phyloP scores from a whole-genome alignment of 805 yeast species.

The Cyberlindnera maritima region DNA sequence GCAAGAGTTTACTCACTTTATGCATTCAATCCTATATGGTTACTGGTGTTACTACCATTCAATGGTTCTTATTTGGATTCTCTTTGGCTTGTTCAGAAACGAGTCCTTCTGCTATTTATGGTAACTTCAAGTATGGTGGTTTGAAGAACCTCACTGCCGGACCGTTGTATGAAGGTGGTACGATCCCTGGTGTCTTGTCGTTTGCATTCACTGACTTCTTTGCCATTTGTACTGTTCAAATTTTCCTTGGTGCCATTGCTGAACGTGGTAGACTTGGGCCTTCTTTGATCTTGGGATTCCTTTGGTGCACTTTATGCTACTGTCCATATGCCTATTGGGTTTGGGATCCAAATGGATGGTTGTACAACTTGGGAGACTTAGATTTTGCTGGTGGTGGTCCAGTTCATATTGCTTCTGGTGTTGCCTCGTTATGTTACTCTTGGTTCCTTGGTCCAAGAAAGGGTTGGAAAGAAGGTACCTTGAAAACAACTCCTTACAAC shows the following conservation, averaged over 20 bases:
- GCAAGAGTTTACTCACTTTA: slow-evolving; percentile 79
- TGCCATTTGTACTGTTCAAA: slow-evolving; percentile 83
- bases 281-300: slow-evolving; percentile 69
- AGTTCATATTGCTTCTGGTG: slow-evolving; percentile 89
- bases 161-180: slow-evolving; percentile 70
- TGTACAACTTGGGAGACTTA: slow-evolving; percentile 82
- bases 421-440: slow-evolving; percentile 82
- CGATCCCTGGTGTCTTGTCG: slow-evolving; percentile 45
- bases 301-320: slow-evolving; percentile 88
- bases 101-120: slow-evolving; percentile 70
- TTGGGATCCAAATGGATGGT: slow-evolving; percentile 95
- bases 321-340: slow-evolving; percentile 94
- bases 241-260: slow-evolving; percentile 86
- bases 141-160: slow-evolving; percentile 61
- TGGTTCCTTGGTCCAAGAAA: slow-evolving; percentile 77
- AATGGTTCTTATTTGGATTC: slow-evolving; percentile 98
- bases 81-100: slow-evolving; percentile 79
- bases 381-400: slow-evolving; percentile 99
- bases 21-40: slow-evolving; percentile 74
- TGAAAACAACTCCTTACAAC: slow-evolving; percentile 83
- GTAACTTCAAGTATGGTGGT: slow-evolving; percentile 79
- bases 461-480: slow-evolving; percentile 32
- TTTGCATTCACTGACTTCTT: slow-evolving; percentile 91
- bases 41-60: slow-evolving; percentile 69
- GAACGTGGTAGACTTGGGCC: slow-evolving; percentile 92